A percentile compares a stretch with the other conserved stretches of the same genome.
phyloP scores from a whole-genome alignment of 2,329 filamentous ascomycete species.

The Neonectria punicea region DNA sequence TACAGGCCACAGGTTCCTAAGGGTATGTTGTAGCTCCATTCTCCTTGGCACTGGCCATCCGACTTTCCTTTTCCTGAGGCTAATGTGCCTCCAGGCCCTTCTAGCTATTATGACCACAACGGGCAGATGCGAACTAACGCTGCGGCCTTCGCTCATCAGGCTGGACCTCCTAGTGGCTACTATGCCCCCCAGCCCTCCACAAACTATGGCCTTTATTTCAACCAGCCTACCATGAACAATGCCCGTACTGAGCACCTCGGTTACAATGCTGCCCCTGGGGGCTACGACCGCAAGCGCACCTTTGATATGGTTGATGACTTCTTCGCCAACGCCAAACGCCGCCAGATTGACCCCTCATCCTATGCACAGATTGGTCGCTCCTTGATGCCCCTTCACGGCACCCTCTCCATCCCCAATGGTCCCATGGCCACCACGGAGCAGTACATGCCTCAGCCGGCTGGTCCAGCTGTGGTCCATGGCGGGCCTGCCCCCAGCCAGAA shows the following conservation, averaged over 20 bases:
- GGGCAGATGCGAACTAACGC: conserved; percentile 69
- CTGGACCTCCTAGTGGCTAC: conserved; percentile 63
- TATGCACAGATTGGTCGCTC: conserved; percentile 93
- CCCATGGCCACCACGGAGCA: conserved; percentile 59
- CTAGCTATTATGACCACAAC: conserved; percentile 73
- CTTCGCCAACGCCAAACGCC: conserved; percentile 91
- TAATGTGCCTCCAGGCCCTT: conserved; percentile 60
- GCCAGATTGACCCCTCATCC: conserved; percentile 87
- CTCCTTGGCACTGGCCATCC: conserved; percentile 22
- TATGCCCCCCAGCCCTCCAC: conserved; percentile 66
- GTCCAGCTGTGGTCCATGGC: conserved; percentile 62
- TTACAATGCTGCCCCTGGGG: conserved; percentile 62
- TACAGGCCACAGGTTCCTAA: conserved; percentile 66
- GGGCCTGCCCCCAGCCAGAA: conserved; percentile 69
- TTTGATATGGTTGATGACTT: conserved; percentile 93
- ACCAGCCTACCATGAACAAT: conserved; percentile 66
- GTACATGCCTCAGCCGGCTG: conserved; percentile 61
- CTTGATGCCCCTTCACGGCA: conserved; percentile 81
- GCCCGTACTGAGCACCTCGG: conserved; percentile 70
- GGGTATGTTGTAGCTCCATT: conserved; percentile 55
- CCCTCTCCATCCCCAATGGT: conserved; percentile 70
- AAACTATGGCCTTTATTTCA: conserved; percentile 83
- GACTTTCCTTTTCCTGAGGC: conserved; percentile 49
- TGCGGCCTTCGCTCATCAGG: conserved; percentile 66
- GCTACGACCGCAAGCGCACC: conserved; percentile 84